phyloP scores from a whole-genome alignment of 345 rosid genomes.

The Lepidium africanum region DNA sequence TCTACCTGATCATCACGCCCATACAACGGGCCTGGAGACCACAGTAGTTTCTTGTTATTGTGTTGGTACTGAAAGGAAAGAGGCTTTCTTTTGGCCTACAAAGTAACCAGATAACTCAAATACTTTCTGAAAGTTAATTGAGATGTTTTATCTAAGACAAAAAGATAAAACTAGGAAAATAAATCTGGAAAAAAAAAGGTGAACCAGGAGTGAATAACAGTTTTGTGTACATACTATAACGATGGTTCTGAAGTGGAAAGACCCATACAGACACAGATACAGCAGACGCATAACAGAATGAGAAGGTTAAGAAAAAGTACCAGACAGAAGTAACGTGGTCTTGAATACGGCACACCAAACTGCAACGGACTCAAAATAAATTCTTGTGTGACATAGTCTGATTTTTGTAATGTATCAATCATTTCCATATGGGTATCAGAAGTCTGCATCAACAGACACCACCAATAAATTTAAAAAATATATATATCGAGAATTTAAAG shows the following conservation, averaged over 20 bases:
- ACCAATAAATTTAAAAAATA: not conserved
- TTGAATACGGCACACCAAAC: slow-evolving; percentile 91
- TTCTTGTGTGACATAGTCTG: slow-evolving; percentile 57
- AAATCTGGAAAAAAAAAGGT: not conserved
- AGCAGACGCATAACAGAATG: not conserved
- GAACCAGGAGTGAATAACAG: not conserved
- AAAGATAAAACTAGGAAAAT: not conserved
- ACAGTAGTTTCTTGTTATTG: slow-evolving; percentile 41
- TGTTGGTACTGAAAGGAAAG: slow-evolving; percentile 36
- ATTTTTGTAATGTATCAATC: slow-evolving; percentile 52
- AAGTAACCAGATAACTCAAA: not conserved
- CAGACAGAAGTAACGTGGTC: slow-evolving; percentile 95
- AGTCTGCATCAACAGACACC: slow-evolving; percentile 40
- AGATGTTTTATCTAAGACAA: not conserved
- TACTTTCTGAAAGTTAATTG: not conserved
- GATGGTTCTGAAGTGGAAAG: not conserved
- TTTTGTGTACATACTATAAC: not conserved
- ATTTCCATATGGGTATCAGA: slow-evolving; percentile 73
- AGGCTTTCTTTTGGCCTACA: slow-evolving; percentile 79
- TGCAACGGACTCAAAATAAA: slow-evolving; percentile 91
- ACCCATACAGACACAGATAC: not conserved
- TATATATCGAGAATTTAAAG: not conserved
- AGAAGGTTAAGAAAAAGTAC: slow-evolving; percentile 31
- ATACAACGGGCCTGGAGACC: slow-evolving; percentile 45
- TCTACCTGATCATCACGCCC: slow-evolving; percentile 28